Conservation (phyloP, 1,284 basidiomycete genomes). For the Psilocybe mexicana region DNA sequence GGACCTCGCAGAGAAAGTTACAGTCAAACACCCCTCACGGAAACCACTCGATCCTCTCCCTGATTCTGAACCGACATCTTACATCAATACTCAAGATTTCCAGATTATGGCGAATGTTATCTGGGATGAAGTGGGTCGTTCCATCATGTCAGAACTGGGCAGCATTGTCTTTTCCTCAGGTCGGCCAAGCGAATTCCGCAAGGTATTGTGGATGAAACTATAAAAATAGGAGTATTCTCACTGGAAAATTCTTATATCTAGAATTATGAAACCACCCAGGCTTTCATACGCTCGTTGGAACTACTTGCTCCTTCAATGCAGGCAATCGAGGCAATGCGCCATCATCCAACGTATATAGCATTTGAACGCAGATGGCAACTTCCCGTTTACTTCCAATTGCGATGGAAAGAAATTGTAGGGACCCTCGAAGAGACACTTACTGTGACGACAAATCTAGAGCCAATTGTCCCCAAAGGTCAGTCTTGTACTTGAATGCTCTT, state of each 20-base stretch:
- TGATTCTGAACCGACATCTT: conserved; percentile 20
- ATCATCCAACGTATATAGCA: conserved; percentile 66
- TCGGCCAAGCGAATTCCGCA: conserved; percentile 85
- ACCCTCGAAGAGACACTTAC: conserved; percentile 70
- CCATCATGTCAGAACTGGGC: conserved; percentile 85
- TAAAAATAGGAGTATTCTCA: not conserved
- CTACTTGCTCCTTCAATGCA: conserved; percentile 76
- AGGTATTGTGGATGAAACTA: conserved; percentile 47
- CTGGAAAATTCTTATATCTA: conserved; percentile 23
- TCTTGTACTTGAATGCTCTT: not conserved
- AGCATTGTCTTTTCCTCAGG: conserved; percentile 86
- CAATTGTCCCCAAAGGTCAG: conserved; percentile 41
- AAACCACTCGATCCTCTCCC: conserved; percentile 21
- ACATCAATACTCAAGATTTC: conserved; percentile 50
- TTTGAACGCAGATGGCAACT: conserved; percentile 94
- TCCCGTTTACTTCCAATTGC: conserved; percentile 94
- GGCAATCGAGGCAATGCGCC: conserved; percentile 70
- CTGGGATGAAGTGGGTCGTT: conserved; percentile 81
- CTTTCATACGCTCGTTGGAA: conserved; percentile 86
- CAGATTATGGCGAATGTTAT: conserved; percentile 85
- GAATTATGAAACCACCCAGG: conserved; percentile 85
- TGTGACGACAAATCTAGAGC: conserved; percentile 43
- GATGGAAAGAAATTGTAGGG: conserved; percentile 93
- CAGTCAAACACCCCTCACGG: conserved; percentile 43
- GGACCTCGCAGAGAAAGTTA: conserved; percentile 72